Conservation (phyloP, 768 basidiomycete species). For the Auriscalpium vulgare region DNA sequence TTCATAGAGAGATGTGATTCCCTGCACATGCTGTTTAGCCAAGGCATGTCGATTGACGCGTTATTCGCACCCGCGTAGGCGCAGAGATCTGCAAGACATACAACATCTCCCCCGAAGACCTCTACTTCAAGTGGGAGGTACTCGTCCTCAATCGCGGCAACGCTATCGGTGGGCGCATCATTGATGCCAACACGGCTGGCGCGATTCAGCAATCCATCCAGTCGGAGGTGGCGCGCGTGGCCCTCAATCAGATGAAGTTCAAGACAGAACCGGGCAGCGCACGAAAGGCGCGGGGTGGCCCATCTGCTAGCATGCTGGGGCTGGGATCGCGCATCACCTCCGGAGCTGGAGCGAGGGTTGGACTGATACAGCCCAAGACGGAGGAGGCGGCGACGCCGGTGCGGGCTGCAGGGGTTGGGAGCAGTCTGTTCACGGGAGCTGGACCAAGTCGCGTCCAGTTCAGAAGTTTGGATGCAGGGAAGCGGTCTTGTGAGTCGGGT, state of each 20-base stretch:
- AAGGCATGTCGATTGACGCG: neutral
- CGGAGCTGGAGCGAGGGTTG: neutral
- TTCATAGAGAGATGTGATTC: constrained; percentile 12
- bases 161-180: constrained; percentile 1
- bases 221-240: neutral
- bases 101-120: constrained; percentile 40
- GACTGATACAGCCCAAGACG: neutral
- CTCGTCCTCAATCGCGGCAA: neutral
- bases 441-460: too few relatives aligned
- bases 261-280: neutral
- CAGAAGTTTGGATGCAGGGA: constrained; percentile 18
- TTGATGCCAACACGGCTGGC: constrained; percentile 11
- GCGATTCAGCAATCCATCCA: constrained; percentile 3
- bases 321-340: neutral
- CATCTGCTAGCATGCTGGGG: neutral
- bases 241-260: neutral
- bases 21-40: neutral
- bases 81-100: constrained; percentile 57
- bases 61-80: constrained; percentile 30
- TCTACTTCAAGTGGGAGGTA: constrained; percentile 69
- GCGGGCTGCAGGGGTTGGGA: too few relatives aligned
- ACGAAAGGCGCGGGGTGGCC: neutral
- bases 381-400: too few relatives aligned
- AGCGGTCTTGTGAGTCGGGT: constrained; percentile 46
- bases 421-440: too few relatives aligned